These are phyloP conservation scores for Suillus subluteus DNA, from an alignment of 768 basidiomycete genomes.

Conservation along the genomic window DNA sequence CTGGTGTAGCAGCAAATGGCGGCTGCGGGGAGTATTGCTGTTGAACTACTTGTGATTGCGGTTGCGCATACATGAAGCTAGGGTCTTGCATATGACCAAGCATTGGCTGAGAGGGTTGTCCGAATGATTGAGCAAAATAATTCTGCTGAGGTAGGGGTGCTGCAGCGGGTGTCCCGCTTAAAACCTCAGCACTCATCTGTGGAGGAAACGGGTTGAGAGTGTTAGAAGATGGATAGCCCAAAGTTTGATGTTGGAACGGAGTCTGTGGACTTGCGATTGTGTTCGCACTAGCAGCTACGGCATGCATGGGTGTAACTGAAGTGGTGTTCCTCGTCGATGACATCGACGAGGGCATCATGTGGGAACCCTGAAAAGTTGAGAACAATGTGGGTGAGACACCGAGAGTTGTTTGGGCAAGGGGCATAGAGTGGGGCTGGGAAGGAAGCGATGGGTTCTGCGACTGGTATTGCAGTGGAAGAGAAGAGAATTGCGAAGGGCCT, in stretches of 20 bases:
- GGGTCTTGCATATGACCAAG: slow-evolving; percentile 5
- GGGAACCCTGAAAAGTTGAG: slow-evolving; percentile 17
- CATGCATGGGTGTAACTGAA: slow-evolving; percentile 17
- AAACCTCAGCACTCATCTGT: background rate
- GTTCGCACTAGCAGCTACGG: slow-evolving; percentile 28
- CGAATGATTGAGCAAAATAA: slow-evolving; percentile 1
- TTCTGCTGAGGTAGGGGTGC: slow-evolving; percentile 1
- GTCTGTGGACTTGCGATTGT: slow-evolving; percentile 24
- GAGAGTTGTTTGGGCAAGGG: slow-evolving; percentile 13
- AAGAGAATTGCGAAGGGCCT: slow-evolving; percentile 38
- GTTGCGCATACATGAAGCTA: background rate
- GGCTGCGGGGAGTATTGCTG: slow-evolving; percentile 35
- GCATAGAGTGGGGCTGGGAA: slow-evolving; percentile 20
- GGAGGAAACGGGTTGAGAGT: slow-evolving; percentile 4
- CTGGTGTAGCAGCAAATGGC: slow-evolving; percentile 20
- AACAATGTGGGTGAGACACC: slow-evolving; percentile 24
- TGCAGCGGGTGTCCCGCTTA: background rate
- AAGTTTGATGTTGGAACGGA: slow-evolving; percentile 30
- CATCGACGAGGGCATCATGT: slow-evolving; percentile 13
- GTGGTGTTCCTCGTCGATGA: slow-evolving; percentile 4
- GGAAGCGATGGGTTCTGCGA: slow-evolving; percentile 15
- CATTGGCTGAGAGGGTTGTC: background rate
- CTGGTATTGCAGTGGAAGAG: slow-evolving; percentile 50
- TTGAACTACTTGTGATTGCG: slow-evolving; percentile 4
- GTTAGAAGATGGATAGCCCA: slow-evolving; percentile 17